Evolutionary conservation across 306 rosid species (phyloP).

Genomic region (Carpinus fangiana): DNA sequence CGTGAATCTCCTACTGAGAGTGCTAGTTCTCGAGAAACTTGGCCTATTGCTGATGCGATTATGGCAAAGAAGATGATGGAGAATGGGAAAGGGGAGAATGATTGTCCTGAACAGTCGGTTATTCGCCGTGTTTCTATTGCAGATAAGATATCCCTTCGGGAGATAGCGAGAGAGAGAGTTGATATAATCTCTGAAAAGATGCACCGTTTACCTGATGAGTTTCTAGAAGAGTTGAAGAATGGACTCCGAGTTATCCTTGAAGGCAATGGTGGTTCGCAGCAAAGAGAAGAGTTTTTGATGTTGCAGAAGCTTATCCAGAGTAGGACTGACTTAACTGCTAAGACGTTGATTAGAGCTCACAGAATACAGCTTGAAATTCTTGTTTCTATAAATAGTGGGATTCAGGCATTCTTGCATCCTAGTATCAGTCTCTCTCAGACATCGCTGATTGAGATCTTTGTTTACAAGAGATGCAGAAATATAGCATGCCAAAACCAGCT

Average conservation of each 20-base stretch:
- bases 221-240: conserved; percentile 76
- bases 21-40: conserved; percentile 90
- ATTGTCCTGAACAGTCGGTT: conserved; percentile 74
- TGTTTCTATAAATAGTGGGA: conserved; percentile 91
- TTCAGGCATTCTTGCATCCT: conserved; percentile 94
- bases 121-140: conserved; percentile 80
- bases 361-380: conserved; percentile 92
- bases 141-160: conserved; percentile 80
- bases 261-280: conserved; percentile 86
- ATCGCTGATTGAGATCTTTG: conserved; percentile 77
- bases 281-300: conserved; percentile 75
- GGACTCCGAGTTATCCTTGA: conserved; percentile 78
- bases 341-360: conserved; percentile 85
- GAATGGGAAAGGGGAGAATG: conserved; percentile 72
- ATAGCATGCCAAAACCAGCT: conserved; percentile 92
- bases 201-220: conserved; percentile 79
- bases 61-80: conserved; percentile 79
- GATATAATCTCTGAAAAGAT: conserved; percentile 80
- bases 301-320: conserved; percentile 84
- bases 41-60: conserved; percentile 74
- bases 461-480: conserved; percentile 91
- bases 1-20: conserved; percentile 94
- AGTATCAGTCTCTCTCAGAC: conserved; percentile 84
- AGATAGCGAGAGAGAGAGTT: conserved; percentile 85
- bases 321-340: conserved; percentile 84